These are phyloP conservation scores for Pseudogymnoascus verrucosus DNA, from an alignment of 2,329 filamentous ascomycete species.

Conservation along the genomic window DNA sequence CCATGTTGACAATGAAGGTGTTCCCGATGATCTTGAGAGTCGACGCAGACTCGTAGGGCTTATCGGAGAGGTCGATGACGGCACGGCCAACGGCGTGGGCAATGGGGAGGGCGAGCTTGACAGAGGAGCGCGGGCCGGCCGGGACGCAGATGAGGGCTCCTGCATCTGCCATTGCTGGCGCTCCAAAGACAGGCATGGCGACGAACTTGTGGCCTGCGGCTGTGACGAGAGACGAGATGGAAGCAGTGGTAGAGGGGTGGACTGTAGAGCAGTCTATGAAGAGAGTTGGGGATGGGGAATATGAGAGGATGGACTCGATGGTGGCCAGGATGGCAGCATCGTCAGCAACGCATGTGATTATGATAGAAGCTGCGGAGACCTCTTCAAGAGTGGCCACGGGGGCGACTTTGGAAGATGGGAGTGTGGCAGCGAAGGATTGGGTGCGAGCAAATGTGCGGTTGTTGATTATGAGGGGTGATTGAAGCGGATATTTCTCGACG, in stretches of 20 bases:
- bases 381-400: constrained; percentile 60
- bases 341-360: constrained; percentile 75
- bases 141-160: constrained; percentile 67
- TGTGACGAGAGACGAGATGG: constrained; percentile 49
- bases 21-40: constrained; percentile 80
- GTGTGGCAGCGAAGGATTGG: constrained; percentile 51
- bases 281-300: constrained; percentile 59
- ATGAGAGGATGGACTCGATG: constrained; percentile 48
- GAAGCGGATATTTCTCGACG: constrained; percentile 64
- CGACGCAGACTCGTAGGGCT: constrained; percentile 60
- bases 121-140: constrained; percentile 52
- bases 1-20: constrained; percentile 76
- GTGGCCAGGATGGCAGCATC: constrained; percentile 63
- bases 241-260: constrained; percentile 71
- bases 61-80: constrained; percentile 62
- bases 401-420: constrained; percentile 54
- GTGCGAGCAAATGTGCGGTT: constrained; percentile 68
- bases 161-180: constrained; percentile 60
- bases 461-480: constrained; percentile 66
- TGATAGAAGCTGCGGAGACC: constrained; percentile 61
- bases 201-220: constrained; percentile 64
- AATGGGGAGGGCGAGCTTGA: constrained; percentile 60
- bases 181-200: constrained; percentile 66
- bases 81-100: constrained; percentile 61
- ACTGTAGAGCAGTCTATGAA: constrained; percentile 85